A percentile compares a stretch with the other conserved stretches of the same genome.
These are phyloP conservation scores for Earliella scabrosa DNA, from an alignment of 1,284 basidiomycete species.

Conservation along the genomic window DNA sequence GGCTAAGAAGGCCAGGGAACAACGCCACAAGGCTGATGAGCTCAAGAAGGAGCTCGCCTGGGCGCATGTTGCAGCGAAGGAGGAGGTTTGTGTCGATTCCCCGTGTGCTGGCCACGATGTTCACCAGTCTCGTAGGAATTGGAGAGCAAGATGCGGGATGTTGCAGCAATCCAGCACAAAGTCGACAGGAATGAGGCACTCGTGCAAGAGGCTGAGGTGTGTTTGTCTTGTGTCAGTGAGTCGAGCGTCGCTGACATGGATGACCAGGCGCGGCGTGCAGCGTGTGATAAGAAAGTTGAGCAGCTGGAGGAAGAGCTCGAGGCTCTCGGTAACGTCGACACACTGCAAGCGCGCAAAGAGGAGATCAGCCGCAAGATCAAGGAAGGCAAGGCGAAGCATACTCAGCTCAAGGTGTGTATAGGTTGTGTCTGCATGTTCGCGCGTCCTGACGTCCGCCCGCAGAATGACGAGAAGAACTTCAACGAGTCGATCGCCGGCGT, in stretches of 20 bases:
- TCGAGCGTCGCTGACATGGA: constrained; percentile 1
- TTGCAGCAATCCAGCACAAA: constrained; percentile 49
- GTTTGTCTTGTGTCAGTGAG: constrained; percentile 14
- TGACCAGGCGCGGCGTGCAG: constrained; percentile 44
- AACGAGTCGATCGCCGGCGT: constrained; percentile 43
- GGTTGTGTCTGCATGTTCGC: background rate
- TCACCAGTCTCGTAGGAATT: constrained; percentile 47
- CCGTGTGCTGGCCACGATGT: background rate
- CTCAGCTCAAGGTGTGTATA: constrained; percentile 46
- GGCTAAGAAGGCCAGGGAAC: constrained; percentile 74
- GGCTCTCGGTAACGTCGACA: constrained; percentile 55
- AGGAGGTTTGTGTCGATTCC: constrained; percentile 46
- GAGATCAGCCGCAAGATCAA: constrained; percentile 50
- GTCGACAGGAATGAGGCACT: constrained; percentile 56
- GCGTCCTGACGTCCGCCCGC: background rate
- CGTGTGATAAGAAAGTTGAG: constrained; percentile 49
- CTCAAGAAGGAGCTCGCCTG: constrained; percentile 88
- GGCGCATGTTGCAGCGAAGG: constrained; percentile 83
- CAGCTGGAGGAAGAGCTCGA: constrained; percentile 50
- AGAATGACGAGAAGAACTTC: constrained; percentile 41
- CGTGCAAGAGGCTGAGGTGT: constrained; percentile 52
- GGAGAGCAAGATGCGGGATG: constrained; percentile 52
- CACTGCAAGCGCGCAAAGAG: constrained; percentile 50
- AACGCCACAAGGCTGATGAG: constrained; percentile 68
- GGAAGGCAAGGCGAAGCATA: constrained; percentile 49